Evolutionary conservation across 2,329 filamentous ascomycete species (phyloP).

Genomic region (Calonectria ilicicola): DNA sequence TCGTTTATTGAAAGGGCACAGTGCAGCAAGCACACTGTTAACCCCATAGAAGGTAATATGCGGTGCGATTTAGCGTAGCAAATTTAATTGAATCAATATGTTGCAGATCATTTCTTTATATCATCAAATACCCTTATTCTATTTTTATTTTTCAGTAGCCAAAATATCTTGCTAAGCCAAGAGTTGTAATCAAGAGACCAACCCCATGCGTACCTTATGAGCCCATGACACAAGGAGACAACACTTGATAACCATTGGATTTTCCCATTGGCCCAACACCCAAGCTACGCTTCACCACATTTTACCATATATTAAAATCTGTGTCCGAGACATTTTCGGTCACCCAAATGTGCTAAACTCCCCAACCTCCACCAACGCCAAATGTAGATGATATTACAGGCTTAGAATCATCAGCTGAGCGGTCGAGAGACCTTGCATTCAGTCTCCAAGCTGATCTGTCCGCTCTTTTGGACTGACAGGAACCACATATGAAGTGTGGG

Average conservation of each 20-base stretch:
- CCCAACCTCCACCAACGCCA: conserved; percentile 39
- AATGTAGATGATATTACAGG: conserved; percentile 37
- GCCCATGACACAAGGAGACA: neutral
- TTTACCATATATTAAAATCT: conserved; percentile 25
- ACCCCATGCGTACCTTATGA: no score
- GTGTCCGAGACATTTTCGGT: conserved; percentile 32
- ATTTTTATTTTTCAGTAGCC: no score
- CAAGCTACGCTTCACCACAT: conserved; percentile 26
- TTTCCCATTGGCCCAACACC: conserved; percentile 21
- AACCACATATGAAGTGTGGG: neutral
- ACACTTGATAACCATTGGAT: conserved; percentile 1
- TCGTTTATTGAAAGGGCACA: no score
- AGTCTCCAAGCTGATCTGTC: neutral
- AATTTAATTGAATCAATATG: no score
- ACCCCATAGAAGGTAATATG: no score
- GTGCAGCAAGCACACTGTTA: no score
- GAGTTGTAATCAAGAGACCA: no score
- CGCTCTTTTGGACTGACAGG: neutral
- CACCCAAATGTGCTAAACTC: conserved; percentile 34
- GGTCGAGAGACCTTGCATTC: neutral
- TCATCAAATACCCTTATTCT: no score
- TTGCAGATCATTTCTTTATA: no score
- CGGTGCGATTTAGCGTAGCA: no score
- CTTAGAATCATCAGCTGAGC: neutral
- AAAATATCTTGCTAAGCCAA: no score